Evolutionary conservation across 2,329 filamentous ascomycete genomes (phyloP), one percentile per base, ranked within the genome.

Genomic region (Pseudocercospora crystallina): DNA sequence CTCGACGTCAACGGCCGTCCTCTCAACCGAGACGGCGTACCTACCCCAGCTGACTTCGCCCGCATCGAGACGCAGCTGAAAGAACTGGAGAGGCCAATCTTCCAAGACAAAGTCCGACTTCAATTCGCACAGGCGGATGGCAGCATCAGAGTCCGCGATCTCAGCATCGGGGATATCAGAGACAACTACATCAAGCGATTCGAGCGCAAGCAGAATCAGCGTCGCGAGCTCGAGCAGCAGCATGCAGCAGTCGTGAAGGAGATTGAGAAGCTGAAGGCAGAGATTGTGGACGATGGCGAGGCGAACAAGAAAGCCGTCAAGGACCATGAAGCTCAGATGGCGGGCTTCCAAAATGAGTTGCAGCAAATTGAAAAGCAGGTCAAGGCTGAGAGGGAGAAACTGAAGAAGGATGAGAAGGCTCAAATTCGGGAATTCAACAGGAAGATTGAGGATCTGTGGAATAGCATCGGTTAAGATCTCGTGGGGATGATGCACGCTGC

Each of bases 401-500:
- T 59, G 43, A 57, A 47, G 43, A 48, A 49, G 31, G 57, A 64
- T 36, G 53, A 60, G 40, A 52, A 47, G 13, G 44, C 38, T 11
- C 37, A 34, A 5, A 53, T 31, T 8, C 44, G 42, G n/a, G 47
- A 53, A 40, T 51, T 59, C n/a, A 56, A 61, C 29, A 40, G 36
- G 38, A 62, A 56, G 50, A 31, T 63, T 14, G 32, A 57, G 37
- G 58, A 56, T 41, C 47, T 63, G 36, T 40, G 38, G 10, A 26
- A 35, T 8, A 36, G 41, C 36, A 26, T 47, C 10, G 20, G 20
- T 7, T 26, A 26, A 26, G 20, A 7, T 26, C 4, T 26, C 7
- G 20, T 26, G 4, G 20, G 20, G 7, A n/a, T n/a, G 3, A 26
- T 26, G 7, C 20, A 4, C 20, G 20, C 7, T 3, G 20, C 20